These are phyloP conservation scores for Collybiopsis confluens DNA, from an alignment of 768 basidiomycete species.

Conservation along the genomic window DNA sequence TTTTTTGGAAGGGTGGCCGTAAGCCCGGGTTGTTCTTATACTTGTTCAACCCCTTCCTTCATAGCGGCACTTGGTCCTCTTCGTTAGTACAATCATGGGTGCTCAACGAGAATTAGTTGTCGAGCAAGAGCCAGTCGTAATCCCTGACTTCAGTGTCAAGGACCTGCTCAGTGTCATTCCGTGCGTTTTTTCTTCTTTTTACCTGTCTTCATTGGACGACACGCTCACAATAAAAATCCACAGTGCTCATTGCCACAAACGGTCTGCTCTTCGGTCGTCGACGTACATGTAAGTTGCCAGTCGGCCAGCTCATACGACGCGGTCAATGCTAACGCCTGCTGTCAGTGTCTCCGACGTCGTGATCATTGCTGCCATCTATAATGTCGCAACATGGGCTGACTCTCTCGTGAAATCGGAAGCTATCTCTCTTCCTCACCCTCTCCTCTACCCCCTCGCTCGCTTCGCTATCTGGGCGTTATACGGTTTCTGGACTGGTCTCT, in stretches of 20 bases:
- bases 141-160: conserved; percentile 86
- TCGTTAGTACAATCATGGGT: neutral
- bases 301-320: neutral
- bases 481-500: conserved; percentile 77
- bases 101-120: conserved; percentile 18
- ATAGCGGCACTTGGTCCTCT: neutral
- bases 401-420: conserved; percentile 52
- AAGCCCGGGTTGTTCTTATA: conserved; percentile 4
- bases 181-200: conserved; percentile 35
- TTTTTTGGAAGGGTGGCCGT: neutral
- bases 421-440: conserved; percentile 54
- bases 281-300: conserved; percentile 61
- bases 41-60: conserved; percentile 11
- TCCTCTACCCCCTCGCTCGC: conserved; percentile 57
- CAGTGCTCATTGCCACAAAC: conserved; percentile 85
- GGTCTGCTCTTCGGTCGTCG: conserved; percentile 78
- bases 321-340: neutral
- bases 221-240: conserved; percentile 4
- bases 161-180: conserved; percentile 83
- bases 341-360: conserved; percentile 69
- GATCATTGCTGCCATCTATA: conserved; percentile 67
- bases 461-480: conserved; percentile 78
- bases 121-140: conserved; percentile 57
- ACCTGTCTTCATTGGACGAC: neutral
- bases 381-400: conserved; percentile 62